phyloP scores from a whole-genome alignment of 345 rosid species.

The Erucastrum elatum region DNA sequence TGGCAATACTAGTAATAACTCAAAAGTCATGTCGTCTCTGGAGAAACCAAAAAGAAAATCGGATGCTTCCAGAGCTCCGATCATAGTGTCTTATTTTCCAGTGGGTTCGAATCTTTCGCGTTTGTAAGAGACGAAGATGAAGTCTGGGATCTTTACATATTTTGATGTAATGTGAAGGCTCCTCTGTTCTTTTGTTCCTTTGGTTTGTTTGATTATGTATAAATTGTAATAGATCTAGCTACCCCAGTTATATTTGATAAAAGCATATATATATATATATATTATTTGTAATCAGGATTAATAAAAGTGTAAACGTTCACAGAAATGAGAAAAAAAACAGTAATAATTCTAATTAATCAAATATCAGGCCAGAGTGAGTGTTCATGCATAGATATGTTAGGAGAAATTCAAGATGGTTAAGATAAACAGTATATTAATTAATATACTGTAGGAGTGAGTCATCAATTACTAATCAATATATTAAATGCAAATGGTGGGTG shows the following conservation, averaged over 20 bases:
- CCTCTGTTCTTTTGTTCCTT: not conserved
- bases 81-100: constrained; percentile 30
- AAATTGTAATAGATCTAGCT: not conserved
- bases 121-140: constrained; percentile 15
- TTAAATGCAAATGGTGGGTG: not conserved
- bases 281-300: not conserved
- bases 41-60: constrained; percentile 31
- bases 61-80: constrained; percentile 18
- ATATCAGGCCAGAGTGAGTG: no score
- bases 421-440: no score
- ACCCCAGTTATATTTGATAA: not conserved
- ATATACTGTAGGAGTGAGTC: no score
- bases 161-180: not conserved
- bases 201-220: not conserved
- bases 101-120: constrained; percentile 36
- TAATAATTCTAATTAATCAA: no score
- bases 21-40: constrained; percentile 16
- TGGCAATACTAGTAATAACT: not conserved
- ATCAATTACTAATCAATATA: no score
- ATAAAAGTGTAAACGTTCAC: not conserved
- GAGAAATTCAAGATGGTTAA: no score
- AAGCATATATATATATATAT: not conserved
- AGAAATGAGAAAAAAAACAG: not conserved
- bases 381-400: no score
- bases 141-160: not conserved